phyloP scores from a whole-genome alignment of 441 rosid species.

The Euphorbia schlechtendalii region DNA sequence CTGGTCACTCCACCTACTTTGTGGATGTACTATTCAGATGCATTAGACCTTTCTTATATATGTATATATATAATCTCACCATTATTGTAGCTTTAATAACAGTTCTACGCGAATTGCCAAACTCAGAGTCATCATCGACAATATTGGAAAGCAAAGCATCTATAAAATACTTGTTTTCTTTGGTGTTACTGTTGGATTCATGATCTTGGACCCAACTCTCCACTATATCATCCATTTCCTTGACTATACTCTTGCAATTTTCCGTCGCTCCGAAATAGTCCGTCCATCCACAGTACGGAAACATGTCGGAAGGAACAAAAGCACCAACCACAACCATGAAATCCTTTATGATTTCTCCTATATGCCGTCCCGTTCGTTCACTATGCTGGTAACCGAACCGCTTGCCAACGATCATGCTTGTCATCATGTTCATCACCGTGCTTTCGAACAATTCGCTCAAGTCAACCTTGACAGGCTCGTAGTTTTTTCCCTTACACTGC shows the following conservation, averaged over 20 bases:
- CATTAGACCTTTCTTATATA: no score
- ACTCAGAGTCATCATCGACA: no score
- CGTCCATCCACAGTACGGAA: constrained; percentile 11
- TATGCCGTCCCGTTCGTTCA: neutral
- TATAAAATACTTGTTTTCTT: constrained; percentile 5
- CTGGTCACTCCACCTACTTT: no score
- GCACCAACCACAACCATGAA: constrained; percentile 11
- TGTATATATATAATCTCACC: neutral
- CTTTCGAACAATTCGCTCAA: neutral
- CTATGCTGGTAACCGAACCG: neutral
- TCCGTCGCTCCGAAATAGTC: neutral
- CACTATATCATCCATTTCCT: no score
- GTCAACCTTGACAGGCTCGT: neutral
- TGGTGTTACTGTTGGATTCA: neutral
- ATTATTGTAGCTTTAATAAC: no score
- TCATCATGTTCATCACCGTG: constrained; percentile 6
- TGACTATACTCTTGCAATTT: no score
- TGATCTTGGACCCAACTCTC: neutral
- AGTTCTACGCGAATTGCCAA: no score
- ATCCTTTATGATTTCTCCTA: constrained; percentile 3
- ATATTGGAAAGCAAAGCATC: no score
- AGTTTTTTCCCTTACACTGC: neutral
- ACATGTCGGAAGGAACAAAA: constrained; percentile 8
- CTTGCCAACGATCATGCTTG: constrained; percentile 15
- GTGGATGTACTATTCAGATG: no score